phyloP scores from a whole-genome alignment of 257 asterid genomes.

The Handroanthus guayacan region DNA sequence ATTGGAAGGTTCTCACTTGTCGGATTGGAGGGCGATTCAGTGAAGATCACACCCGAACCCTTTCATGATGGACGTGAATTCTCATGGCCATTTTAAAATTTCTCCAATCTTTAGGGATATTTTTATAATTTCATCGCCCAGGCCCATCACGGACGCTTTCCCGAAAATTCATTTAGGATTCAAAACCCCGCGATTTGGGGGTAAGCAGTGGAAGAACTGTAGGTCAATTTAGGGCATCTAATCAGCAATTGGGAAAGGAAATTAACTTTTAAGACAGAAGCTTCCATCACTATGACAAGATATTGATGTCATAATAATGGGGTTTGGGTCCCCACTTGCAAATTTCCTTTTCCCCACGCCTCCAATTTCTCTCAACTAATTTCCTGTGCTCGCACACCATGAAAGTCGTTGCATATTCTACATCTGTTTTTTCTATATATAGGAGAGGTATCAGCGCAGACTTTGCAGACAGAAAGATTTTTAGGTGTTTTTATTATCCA shows the following conservation, averaged over 20 bases:
- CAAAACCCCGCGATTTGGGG: too few species aligned
- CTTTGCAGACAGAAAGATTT: constrained; percentile 15
- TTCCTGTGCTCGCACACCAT: constrained; percentile 17
- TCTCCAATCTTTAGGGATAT: too few species aligned
- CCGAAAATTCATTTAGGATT: too few species aligned
- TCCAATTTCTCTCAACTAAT: constrained; percentile 18
- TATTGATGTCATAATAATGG: constrained; percentile 45
- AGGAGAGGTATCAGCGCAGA: constrained; percentile 17
- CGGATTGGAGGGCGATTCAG: too few species aligned
- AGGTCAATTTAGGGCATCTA: background rate
- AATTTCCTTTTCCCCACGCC: background rate
- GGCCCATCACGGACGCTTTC: too few species aligned
- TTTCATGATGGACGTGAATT: too few species aligned
- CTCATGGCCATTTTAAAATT: too few species aligned
- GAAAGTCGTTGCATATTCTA: constrained; percentile 30
- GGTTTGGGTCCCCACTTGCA: constrained; percentile 30
- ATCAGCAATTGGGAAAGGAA: background rate
- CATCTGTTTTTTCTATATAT: constrained; percentile 17
- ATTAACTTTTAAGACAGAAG: background rate
- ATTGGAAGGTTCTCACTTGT: too few species aligned
- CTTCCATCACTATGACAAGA: constrained; percentile 53
- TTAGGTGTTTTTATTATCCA: background rate
- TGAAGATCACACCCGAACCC: too few species aligned
- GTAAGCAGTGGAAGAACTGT: too few species aligned
- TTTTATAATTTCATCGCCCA: too few species aligned